Conservation (phyloP, 2,329 filamentous ascomycete species). For the Macroventuria anomochaeta region DNA sequence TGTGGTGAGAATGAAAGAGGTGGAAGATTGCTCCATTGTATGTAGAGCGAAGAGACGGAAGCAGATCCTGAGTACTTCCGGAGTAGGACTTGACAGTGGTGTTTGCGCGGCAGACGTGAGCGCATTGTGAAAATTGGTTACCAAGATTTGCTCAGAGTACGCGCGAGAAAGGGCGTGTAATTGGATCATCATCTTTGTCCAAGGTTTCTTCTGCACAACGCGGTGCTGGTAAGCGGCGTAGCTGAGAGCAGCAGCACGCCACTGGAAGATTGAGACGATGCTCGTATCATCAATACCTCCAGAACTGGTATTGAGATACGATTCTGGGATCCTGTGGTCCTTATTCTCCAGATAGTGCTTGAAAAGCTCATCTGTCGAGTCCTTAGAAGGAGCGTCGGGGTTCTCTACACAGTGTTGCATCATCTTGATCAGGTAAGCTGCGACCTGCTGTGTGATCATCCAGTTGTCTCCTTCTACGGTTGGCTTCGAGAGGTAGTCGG, state of each 20-base stretch:
- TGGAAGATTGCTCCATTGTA: conserved; percentile 55
- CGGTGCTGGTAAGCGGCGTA: conserved; percentile 54
- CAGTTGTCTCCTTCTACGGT: conserved; percentile 65
- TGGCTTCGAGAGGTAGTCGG: conserved; percentile 60
- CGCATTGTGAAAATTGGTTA: conserved; percentile 55
- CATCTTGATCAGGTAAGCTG: conserved; percentile 60
- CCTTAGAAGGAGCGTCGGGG: conserved; percentile 41
- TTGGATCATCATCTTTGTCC: conserved; percentile 56
- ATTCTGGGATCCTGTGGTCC: conserved; percentile 32
- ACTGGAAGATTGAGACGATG: conserved; percentile 55
- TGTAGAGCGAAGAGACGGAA: conserved; percentile 58
- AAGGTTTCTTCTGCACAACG: conserved; percentile 54
- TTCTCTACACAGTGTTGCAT: conserved; percentile 53
- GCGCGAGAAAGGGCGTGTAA: conserved; percentile 53
- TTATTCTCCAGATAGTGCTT: conserved; percentile 49
- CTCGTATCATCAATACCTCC: conserved; percentile 46
- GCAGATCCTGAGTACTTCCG: conserved; percentile 49
- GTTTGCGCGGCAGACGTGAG: conserved; percentile 28
- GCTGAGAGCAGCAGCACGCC: conserved; percentile 53
- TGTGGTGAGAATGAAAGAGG: conserved; percentile 55
- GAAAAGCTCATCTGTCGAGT: conserved; percentile 52
- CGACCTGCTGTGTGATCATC: conserved; percentile 64
- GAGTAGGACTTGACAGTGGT: conserved; percentile 36
- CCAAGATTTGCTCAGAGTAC: conserved; percentile 58
- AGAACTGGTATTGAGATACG: conserved; percentile 25